Evolutionary conservation across 208 protist species (phyloP).

Genomic region (Wallacemonas sp.): DNA sequence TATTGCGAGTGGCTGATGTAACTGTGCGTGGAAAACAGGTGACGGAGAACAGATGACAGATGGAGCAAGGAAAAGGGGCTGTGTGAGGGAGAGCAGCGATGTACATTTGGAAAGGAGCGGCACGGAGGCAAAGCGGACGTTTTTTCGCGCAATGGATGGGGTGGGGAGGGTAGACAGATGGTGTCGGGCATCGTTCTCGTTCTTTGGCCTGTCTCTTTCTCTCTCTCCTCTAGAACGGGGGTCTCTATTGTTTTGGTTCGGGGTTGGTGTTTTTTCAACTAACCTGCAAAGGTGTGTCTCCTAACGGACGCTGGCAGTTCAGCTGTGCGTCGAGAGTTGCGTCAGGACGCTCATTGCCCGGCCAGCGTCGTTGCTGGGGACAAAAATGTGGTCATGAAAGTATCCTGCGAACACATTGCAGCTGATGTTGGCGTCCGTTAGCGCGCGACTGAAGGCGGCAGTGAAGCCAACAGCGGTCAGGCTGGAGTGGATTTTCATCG

Average conservation of each 20-base stretch:
- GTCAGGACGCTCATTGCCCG: constrained; percentile 23
- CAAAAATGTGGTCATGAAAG: constrained; percentile 57
- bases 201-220: no score
- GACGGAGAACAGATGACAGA: background rate
- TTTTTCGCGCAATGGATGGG: no score
- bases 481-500: constrained; percentile 53
- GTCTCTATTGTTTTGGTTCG: no score
- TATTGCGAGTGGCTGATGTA: background rate
- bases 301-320: background rate
- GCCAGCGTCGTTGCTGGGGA: constrained; percentile 18
- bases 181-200: no score
- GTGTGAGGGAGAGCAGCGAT: no score
- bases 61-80: background rate
- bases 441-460: constrained; percentile 35
- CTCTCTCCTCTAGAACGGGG: no score
- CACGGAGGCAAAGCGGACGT: no score
- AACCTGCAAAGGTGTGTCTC: no score
- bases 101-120: no score
- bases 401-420: constrained; percentile 54
- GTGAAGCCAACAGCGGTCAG: constrained; percentile 51
- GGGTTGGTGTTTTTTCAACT: no score
- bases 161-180: no score
- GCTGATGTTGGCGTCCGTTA: constrained; percentile 43
- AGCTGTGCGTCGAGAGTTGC: constrained; percentile 9
- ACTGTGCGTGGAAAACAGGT: background rate